Percentiles rank a stretch among this genome's conserved stretches.
Conservation (phyloP, 495 filamentous ascomycete genomes). For the Tuber umbilicatum region DNA sequence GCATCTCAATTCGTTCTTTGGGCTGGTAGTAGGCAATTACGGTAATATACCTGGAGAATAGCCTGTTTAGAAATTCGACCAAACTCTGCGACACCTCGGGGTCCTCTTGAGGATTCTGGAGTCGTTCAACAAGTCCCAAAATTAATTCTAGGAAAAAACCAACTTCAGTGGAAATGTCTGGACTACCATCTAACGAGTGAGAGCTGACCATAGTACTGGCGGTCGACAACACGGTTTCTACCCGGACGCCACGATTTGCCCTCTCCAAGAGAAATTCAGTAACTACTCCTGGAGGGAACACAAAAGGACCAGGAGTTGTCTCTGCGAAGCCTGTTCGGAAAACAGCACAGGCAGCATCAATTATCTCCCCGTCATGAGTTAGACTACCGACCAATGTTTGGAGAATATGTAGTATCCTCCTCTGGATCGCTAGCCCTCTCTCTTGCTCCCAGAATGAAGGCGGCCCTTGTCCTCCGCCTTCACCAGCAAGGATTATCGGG, state of each 20-base stretch:
- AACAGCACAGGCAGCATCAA: constrained; percentile 69
- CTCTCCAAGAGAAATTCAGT: constrained; percentile 64
- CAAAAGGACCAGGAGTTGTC: constrained; percentile 64
- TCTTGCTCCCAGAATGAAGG: constrained; percentile 57
- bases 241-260: constrained; percentile 57
- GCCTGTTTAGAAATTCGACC: constrained; percentile 62
- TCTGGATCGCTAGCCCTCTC: constrained; percentile 52
- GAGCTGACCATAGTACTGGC: constrained; percentile 68
- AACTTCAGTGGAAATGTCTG: constrained; percentile 48
- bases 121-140: constrained; percentile 55
- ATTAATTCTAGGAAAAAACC: constrained; percentile 58
- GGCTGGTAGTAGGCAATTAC: constrained; percentile 52
- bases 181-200: constrained; percentile 50
- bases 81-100: constrained; percentile 73
- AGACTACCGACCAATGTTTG: constrained; percentile 48
- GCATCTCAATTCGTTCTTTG: constrained; percentile 52
- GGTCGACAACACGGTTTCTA: constrained; percentile 68
- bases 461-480: constrained; percentile 43
- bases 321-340: constrained; percentile 76
- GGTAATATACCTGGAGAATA: constrained; percentile 59
- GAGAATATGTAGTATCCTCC: constrained; percentile 54
- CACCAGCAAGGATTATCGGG: constrained; percentile 58
- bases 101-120: constrained; percentile 62
- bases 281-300: constrained; percentile 64
- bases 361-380: constrained; percentile 58